A percentile compares a stretch with the other conserved stretches of the same genome.
phyloP scores from a whole-genome alignment of 2,329 filamentous ascomycete species.

The Chrysoporthe deuterocubensis region DNA sequence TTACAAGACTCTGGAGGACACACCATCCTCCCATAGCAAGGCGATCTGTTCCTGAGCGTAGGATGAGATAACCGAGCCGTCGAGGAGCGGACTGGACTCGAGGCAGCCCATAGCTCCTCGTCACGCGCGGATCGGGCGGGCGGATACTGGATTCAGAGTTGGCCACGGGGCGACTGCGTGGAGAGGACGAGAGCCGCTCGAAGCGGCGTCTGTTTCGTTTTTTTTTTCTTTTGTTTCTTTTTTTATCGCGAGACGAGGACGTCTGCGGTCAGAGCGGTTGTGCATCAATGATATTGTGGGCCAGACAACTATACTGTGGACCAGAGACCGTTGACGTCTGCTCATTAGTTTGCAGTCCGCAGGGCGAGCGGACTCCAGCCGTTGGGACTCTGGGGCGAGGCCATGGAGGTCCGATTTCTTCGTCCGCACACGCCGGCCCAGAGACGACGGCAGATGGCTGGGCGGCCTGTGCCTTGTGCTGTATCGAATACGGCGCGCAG shows the following conservation, averaged over 20 bases:
- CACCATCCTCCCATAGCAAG: background rate
- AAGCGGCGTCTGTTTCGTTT: slow-evolving; percentile 1
- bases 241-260: background rate
- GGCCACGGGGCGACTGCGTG: background rate
- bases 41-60: background rate
- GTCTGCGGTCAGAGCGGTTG: slow-evolving; percentile 8
- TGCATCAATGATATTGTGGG: slow-evolving; percentile 5
- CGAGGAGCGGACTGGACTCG: background rate
- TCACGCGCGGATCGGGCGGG: background rate
- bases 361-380: background rate
- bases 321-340: slow-evolving; percentile 1
- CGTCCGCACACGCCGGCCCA: background rate
- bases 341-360: background rate
- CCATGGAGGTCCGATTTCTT: background rate
- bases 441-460: background rate
- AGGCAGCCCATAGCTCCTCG: background rate
- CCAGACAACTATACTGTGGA: background rate
- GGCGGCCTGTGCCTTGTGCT: background rate
- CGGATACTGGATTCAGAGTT: background rate
- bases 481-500: background rate
- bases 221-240: background rate
- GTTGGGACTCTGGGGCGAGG: background rate
- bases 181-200: slow-evolving; percentile 7
- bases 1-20: background rate
- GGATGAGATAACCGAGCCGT: background rate